Percentiles rank a stretch among this genome's conserved stretches.
These are phyloP conservation scores for Lipomyces oligophaga DNA, from an alignment of 805 yeast species.

Conservation along the genomic window DNA sequence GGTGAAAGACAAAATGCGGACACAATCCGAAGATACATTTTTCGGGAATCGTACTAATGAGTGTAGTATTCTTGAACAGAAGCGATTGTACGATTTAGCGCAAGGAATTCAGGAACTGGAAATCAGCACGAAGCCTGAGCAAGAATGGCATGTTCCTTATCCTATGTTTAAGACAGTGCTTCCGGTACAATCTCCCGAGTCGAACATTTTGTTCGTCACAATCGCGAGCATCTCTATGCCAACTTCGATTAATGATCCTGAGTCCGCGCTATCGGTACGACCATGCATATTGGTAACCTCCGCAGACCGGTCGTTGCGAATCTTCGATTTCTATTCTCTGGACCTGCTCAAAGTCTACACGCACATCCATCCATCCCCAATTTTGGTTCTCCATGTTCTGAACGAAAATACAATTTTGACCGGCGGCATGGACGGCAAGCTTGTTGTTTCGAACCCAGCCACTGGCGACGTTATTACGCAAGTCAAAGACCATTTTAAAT, in stretches of 20 bases:
- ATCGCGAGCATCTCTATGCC: conserved; percentile 23
- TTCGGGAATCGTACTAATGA: neutral
- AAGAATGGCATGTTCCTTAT: conserved; percentile 23
- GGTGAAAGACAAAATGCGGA: conserved; percentile 15
- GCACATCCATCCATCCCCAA: conserved; percentile 27
- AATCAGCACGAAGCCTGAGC: conserved; percentile 10
- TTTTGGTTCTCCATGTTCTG: conserved; percentile 27
- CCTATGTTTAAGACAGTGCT: conserved; percentile 20
- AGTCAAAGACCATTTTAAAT: conserved; percentile 41
- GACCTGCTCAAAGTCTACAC: conserved; percentile 14
- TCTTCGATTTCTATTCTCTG: conserved; percentile 25
- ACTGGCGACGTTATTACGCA: conserved; percentile 26
- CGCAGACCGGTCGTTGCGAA: conserved; percentile 25
- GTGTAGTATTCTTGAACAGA: conserved; percentile 28
- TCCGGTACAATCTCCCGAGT: conserved; percentile 17
- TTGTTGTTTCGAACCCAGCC: conserved; percentile 33
- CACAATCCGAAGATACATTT: neutral
- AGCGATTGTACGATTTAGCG: conserved; percentile 22
- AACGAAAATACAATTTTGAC: conserved; percentile 37
- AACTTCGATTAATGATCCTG: conserved; percentile 9
- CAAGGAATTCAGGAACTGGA: conserved; percentile 15
- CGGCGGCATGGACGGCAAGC: conserved; percentile 54
- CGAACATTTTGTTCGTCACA: conserved; percentile 25
- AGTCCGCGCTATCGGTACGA: conserved; percentile 9
- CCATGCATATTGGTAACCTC: conserved; percentile 24